Evolutionary conservation across 257 asterid species (phyloP).

Genomic region (Solanum appendiculatum): DNA sequence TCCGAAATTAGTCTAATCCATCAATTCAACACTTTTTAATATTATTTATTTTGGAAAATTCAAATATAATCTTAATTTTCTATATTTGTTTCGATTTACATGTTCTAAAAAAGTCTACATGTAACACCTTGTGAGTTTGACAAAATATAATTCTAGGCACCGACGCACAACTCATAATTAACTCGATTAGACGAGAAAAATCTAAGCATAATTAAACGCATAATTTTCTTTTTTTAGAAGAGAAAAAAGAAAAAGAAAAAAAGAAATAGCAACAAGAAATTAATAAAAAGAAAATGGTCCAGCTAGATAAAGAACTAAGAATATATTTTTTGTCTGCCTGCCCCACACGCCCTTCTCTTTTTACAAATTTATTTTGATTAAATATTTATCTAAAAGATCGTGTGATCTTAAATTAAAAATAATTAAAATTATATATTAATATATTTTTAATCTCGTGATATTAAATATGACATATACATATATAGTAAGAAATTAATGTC

Average conservation of each 20-base stretch:
- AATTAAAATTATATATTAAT: not conserved
- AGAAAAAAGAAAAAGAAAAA: not conserved
- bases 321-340: not conserved
- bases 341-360: not conserved
- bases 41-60: not conserved
- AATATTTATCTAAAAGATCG: not conserved
- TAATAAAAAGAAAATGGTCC: not conserved
- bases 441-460: not conserved
- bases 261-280: not conserved
- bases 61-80: not conserved
- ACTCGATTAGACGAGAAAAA: not conserved
- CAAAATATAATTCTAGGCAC: not conserved
- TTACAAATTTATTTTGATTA: not conserved
- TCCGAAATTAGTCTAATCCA: too few species aligned
- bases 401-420: not conserved
- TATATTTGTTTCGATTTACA: not conserved
- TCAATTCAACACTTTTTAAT: not conserved
- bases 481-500: not conserved
- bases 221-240: not conserved
- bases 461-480: not conserved
- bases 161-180: not conserved
- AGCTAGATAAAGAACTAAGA: not conserved
- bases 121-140: not conserved
- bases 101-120: not conserved
- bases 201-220: not conserved